Percentiles rank a stretch among this genome's conserved stretches.
phyloP scores from a whole-genome alignment of 2,329 filamentous ascomycete species.

The Talaromyces sp. region DNA sequence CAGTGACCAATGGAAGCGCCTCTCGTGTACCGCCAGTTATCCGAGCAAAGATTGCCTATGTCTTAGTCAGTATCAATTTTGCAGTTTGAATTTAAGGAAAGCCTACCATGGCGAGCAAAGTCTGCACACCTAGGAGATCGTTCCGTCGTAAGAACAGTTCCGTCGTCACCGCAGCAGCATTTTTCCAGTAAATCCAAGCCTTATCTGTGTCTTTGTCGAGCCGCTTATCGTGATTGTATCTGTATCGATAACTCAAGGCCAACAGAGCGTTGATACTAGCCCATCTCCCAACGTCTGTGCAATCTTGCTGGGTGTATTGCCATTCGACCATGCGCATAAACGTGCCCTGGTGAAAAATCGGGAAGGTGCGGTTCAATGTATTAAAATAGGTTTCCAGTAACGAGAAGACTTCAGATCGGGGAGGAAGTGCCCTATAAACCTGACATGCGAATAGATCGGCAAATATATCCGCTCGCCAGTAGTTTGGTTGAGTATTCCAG shows the following conservation, averaged over 20 bases:
- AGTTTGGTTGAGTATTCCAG: conserved; percentile 72
- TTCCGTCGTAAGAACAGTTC: conserved; percentile 91
- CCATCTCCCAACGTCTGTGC: conserved; percentile 94
- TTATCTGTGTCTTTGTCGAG: conserved; percentile 84
- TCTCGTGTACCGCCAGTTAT: conserved; percentile 92
- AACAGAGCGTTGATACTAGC: conserved; percentile 87
- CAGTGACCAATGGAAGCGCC: conserved; percentile 79
- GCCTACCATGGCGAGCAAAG: conserved; percentile 73
- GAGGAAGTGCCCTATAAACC: conserved; percentile 73
- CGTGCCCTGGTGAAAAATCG: conserved; percentile 87
- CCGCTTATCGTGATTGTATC: conserved; percentile 86
- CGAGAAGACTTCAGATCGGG: conserved; percentile 79
- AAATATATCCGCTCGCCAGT: conserved; percentile 96
- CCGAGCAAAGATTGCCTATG: conserved; percentile 74
- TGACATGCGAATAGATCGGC: conserved; percentile 79
- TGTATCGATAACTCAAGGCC: conserved; percentile 80
- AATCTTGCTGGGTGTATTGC: conserved; percentile 87
- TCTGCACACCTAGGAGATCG: conserved; percentile 87
- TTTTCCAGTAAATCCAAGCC: conserved; percentile 90
- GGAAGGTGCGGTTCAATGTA: conserved; percentile 97
- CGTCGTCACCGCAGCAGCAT: conserved; percentile 84
- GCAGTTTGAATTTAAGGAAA: not conserved
- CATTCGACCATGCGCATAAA: conserved; percentile 95
- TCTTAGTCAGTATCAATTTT: not conserved
- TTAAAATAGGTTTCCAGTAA: conserved; percentile 88